These are phyloP conservation scores for Suillus subalutaceus DNA, from an alignment of 768 basidiomycete species.

Conservation along the genomic window DNA sequence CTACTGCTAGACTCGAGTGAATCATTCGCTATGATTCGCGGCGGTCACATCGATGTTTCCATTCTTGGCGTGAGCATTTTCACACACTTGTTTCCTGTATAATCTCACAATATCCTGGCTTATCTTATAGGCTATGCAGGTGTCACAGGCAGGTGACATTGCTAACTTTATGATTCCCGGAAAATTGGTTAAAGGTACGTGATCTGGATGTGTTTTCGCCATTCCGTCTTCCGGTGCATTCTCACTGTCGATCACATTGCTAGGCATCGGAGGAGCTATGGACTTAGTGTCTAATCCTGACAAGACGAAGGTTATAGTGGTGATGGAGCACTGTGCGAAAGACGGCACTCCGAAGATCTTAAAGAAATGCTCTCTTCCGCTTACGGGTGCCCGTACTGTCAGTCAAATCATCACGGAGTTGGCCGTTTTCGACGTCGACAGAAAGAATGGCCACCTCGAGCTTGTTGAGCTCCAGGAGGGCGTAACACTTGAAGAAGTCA, in stretches of 20 bases:
- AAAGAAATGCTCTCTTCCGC: constrained; percentile 76
- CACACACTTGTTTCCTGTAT: constrained; percentile 2
- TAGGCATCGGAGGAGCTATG: constrained; percentile 95
- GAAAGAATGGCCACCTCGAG: constrained; percentile 68
- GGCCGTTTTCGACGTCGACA: constrained; percentile 87
- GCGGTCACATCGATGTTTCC: constrained; percentile 91
- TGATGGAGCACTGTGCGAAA: constrained; percentile 91
- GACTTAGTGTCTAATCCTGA: constrained; percentile 96
- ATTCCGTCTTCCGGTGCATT: constrained; percentile 6
- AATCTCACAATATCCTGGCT: constrained; percentile 10
- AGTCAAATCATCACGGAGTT: constrained; percentile 94
- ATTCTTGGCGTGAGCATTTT: constrained; percentile 78
- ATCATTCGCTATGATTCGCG: constrained; percentile 97
- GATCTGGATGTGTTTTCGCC: not conserved
- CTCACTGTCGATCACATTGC: constrained; percentile 18
- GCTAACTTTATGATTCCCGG: constrained; percentile 99
- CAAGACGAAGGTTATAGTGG: constrained; percentile 87
- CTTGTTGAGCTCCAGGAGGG: constrained; percentile 85
- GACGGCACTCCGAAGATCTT: constrained; percentile 90
- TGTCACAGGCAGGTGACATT: constrained; percentile 89
- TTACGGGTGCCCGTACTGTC: constrained; percentile 87
- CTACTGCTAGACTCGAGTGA: constrained; percentile 73
- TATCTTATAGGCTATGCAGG: constrained; percentile 81
- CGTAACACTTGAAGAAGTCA: constrained; percentile 80
- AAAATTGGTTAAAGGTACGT: constrained; percentile 79